Percentiles rank a stretch among this genome's conserved stretches.
phyloP scores from a whole-genome alignment of 371 early-diverging fungal genomes.

The Mucor velutinosus region DNA sequence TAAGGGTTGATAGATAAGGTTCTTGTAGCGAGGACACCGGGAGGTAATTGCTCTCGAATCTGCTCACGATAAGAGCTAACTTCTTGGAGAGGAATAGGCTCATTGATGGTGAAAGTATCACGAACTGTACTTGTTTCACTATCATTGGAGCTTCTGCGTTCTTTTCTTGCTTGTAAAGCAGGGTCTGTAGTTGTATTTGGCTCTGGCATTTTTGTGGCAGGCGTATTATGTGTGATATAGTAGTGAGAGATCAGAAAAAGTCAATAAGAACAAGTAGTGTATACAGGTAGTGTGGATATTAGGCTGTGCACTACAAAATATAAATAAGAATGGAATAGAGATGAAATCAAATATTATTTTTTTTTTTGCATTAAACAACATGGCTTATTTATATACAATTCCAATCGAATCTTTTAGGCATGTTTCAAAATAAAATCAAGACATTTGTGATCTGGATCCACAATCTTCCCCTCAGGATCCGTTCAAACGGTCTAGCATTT shows the following conservation, averaged over 20 bases:
- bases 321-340: neutral
- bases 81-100: slow-evolving; percentile 25
- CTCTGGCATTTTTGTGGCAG: neutral
- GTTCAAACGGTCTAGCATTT: neutral
- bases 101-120: slow-evolving; percentile 18
- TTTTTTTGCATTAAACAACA: neutral
- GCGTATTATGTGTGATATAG: neutral
- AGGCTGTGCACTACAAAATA: neutral
- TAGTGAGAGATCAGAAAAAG: neutral
- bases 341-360: neutral
- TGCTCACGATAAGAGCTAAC: slow-evolving; percentile 16
- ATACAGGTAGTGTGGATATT: neutral
- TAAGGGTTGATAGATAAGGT: slow-evolving; percentile 23
- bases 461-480: neutral
- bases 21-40: slow-evolving; percentile 23
- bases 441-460: neutral
- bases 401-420: neutral
- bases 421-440: neutral
- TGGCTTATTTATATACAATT: slow-evolving; percentile 1
- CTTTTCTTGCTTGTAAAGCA: neutral
- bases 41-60: slow-evolving; percentile 29
- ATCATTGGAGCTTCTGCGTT: slow-evolving; percentile 3
- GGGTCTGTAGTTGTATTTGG: neutral
- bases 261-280: neutral
- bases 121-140: slow-evolving; percentile 17